Base-by-base conservation (phyloP, 768 basidiomycete genomes). In the Boletus speciosus region DNA sequence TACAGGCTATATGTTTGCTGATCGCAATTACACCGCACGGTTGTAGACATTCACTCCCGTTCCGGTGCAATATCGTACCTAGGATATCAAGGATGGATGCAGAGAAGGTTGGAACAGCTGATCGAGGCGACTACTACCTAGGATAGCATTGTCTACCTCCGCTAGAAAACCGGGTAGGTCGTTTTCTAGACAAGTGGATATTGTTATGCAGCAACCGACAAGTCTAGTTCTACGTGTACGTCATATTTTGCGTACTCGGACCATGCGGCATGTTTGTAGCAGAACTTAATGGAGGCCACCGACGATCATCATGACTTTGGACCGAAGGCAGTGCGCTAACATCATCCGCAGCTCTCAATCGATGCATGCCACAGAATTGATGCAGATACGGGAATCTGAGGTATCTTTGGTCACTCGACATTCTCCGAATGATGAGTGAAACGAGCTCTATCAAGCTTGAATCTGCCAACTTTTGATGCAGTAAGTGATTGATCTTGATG, bases 31-130 rank as follows among this genome's bases (percentile, higher is more conserved):
- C 29, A 6, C 11, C 2, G 9, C 19, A 1, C 9, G 32, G 21
- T 36, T 31, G 36, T 21, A 63, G 63, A 46, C 62, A 32, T 32
- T 54, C 62, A 15, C 36, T 59, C 12, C 63, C 62, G 9, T 64
- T 64, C 21, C 49, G 19, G 32, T 64, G 62, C 31, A 52, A 25
- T 12, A 55, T 63, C 27, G 15, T 36, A 12, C 54, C 61, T 15
- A 53, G 62, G 49, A 37, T 27, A n/a, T 25, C 35, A 12, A 35
- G 35, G 4, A 31, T 51, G 49, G 43, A 53, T 32, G 46, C 51
- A 16, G 51, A 53, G 23, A 36, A 39, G 29, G 29, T 35, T 64
- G 49, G 60, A 52, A 31, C 51, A 36, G 11, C 31, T 63, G 10
- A 54, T 63, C 5, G 54, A 54, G 41, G 60, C 60, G 21, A 59